These are phyloP conservation scores for Colletotrichum lupini DNA, from an alignment of 2,329 filamentous ascomycete genomes.

Conservation along the genomic window DNA sequence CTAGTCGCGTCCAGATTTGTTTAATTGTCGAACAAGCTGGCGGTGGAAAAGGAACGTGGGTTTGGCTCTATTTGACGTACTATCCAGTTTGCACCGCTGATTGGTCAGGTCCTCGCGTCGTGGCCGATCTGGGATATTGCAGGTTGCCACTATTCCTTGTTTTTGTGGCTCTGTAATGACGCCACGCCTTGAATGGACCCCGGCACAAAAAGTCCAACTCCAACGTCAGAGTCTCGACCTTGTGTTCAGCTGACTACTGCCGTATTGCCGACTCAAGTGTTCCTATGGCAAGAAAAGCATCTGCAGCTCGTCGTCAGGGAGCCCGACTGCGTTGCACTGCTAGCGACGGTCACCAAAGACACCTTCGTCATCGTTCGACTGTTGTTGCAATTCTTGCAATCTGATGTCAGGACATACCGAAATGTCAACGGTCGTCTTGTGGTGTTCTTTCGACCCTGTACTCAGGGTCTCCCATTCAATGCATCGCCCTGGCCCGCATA, in stretches of 20 bases:
- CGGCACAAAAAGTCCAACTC: constrained; percentile 12
- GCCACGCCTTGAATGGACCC: constrained; percentile 29
- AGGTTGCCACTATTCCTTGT: constrained; percentile 30
- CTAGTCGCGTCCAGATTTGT: background rate
- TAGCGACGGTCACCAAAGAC: constrained; percentile 3
- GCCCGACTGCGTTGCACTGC: background rate
- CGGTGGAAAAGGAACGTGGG: constrained; percentile 23
- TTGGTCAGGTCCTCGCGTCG: constrained; percentile 19
- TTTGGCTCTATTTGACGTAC: constrained; percentile 18
- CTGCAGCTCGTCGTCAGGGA: constrained; percentile 19
- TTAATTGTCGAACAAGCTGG: constrained; percentile 17
- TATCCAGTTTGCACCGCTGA: constrained; percentile 17
- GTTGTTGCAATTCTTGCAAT: background rate
- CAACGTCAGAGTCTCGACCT: constrained; percentile 21
- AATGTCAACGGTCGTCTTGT: background rate
- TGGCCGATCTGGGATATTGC: constrained; percentile 31
- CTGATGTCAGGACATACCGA: constrained; percentile 3
- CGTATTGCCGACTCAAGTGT: constrained; percentile 8
- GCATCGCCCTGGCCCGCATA: constrained; percentile 14
- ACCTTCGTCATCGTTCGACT: constrained; percentile 19
- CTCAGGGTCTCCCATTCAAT: constrained; percentile 7
- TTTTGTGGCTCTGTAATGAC: constrained; percentile 33
- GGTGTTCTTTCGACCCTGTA: background rate
- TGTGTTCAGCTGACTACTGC: constrained; percentile 20
- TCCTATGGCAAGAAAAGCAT: constrained; percentile 4